Percentiles rank a stretch among this genome's conserved stretches.
Evolutionary conservation across 2,329 filamentous ascomycete genomes (phyloP).

Genomic region (Penicillium corylophilum): DNA sequence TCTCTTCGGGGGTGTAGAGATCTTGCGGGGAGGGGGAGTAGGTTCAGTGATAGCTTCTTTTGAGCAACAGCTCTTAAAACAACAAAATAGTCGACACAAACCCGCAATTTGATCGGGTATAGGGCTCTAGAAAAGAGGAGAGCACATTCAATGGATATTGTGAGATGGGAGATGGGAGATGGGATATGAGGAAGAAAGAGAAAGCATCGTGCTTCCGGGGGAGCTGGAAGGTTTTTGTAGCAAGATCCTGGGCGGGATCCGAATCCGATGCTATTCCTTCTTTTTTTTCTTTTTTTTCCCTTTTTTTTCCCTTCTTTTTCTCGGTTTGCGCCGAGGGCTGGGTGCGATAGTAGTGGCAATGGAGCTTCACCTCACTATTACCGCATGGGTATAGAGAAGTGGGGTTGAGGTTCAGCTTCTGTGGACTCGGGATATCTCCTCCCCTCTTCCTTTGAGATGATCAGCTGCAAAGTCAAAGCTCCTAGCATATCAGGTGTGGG

Average conservation of each 20-base stretch:
- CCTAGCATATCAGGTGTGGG: background rate
- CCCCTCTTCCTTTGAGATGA: background rate
- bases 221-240: constrained; percentile 12
- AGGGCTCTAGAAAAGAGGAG: constrained; percentile 1
- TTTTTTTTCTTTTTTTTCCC: background rate
- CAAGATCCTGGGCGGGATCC: constrained; percentile 2
- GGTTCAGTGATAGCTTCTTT: constrained; percentile 13
- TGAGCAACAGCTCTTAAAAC: constrained; percentile 22
- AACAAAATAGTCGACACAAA: constrained; percentile 18
- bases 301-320: background rate
- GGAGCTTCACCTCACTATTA: background rate
- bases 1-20: background rate
- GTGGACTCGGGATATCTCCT: background rate
- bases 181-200: constrained; percentile 4
- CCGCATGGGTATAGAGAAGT: background rate
- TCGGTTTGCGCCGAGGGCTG: background rate
- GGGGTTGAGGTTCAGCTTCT: constrained; percentile 6
- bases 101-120: constrained; percentile 4
- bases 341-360: background rate
- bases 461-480: background rate
- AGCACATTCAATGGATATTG: constrained; percentile 2
- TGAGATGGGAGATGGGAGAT: background rate
- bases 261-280: background rate
- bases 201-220: background rate
- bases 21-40: constrained; percentile 8